These are phyloP conservation scores for Darksidea phi DNA, from an alignment of 495 filamentous ascomycete genomes.

Conservation along the genomic window DNA sequence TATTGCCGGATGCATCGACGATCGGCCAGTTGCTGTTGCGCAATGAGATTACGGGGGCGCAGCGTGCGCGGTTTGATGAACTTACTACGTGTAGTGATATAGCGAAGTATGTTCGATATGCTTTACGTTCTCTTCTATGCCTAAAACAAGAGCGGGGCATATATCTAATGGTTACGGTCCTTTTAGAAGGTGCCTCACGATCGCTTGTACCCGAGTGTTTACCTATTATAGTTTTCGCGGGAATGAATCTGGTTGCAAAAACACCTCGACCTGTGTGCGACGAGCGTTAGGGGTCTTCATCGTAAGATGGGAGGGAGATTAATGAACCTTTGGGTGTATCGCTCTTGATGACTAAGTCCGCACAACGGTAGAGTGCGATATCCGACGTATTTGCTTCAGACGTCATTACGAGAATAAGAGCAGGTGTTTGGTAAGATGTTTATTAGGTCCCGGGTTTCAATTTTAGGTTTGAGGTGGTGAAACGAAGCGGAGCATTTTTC, in stretches of 20 bases:
- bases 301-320: no score
- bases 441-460: no score
- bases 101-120: slow-evolving; percentile 52
- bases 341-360: slow-evolving; percentile 28
- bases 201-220: no score
- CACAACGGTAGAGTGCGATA: slow-evolving; percentile 26
- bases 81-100: slow-evolving; percentile 60
- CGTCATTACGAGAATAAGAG: slow-evolving; percentile 1
- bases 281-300: slow-evolving; percentile 11
- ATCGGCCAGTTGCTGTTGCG: slow-evolving; percentile 46
- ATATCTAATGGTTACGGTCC: slow-evolving; percentile 39
- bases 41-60: neutral
- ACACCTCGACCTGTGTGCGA: slow-evolving; percentile 51
- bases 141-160: slow-evolving; percentile 54
- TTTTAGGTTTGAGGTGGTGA: no score
- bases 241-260: slow-evolving; percentile 49
- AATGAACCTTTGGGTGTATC: slow-evolving; percentile 40
- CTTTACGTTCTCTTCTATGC: slow-evolving; percentile 47
- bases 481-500: neutral
- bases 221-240: slow-evolving; percentile 48
- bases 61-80: neutral
- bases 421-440: no score
- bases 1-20: slow-evolving; percentile 20
- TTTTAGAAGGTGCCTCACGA: no score
- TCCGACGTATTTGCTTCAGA: neutral